Conservation (phyloP, 768 basidiomycete species). For the Brasilioporus rufonigricans region DNA sequence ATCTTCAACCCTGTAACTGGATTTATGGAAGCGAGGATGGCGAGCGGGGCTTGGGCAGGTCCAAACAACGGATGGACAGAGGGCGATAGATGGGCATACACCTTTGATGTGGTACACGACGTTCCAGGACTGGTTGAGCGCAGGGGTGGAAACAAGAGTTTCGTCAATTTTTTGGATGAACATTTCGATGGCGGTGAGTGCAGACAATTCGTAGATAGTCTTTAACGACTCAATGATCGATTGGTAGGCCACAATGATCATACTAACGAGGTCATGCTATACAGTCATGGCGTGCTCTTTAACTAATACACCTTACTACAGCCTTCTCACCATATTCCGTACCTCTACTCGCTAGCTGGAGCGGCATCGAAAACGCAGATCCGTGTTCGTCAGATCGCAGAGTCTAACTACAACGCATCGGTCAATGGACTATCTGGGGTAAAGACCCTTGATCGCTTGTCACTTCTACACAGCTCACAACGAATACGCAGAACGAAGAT, state of each 20-base stretch:
- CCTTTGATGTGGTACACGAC: slow-evolving; percentile 75
- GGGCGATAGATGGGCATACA: slow-evolving; percentile 76
- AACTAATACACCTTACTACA: slow-evolving; percentile 26
- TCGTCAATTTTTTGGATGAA: slow-evolving; percentile 65
- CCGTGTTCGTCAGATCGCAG: slow-evolving; percentile 66
- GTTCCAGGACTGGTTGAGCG: slow-evolving; percentile 56
- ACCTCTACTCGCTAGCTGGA: slow-evolving; percentile 72
- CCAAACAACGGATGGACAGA: slow-evolving; percentile 77
- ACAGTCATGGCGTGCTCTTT: background rate
- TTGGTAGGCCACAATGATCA: slow-evolving; percentile 72
- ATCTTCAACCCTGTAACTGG: slow-evolving; percentile 66
- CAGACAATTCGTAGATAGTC: background rate
- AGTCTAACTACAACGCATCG: slow-evolving; percentile 62
- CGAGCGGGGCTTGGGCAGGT: slow-evolving; percentile 71
- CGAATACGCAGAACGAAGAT: slow-evolving; percentile 66
- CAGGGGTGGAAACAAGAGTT: slow-evolving; percentile 63
- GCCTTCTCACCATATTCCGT: slow-evolving; percentile 87
- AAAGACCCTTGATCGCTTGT: slow-evolving; percentile 14
- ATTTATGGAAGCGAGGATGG: slow-evolving; percentile 80
- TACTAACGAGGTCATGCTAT: slow-evolving; percentile 58
- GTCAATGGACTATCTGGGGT: slow-evolving; percentile 73
- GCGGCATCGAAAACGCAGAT: slow-evolving; percentile 70
- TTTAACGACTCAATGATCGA: slow-evolving; percentile 1
- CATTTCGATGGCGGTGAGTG: slow-evolving; percentile 46
- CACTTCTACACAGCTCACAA: background rate